Percentiles rank a stretch among this genome's conserved stretches.
These are phyloP conservation scores for Penicillium sclerotigenum DNA, from an alignment of 2,329 filamentous ascomycete species.

Conservation along the genomic window DNA sequence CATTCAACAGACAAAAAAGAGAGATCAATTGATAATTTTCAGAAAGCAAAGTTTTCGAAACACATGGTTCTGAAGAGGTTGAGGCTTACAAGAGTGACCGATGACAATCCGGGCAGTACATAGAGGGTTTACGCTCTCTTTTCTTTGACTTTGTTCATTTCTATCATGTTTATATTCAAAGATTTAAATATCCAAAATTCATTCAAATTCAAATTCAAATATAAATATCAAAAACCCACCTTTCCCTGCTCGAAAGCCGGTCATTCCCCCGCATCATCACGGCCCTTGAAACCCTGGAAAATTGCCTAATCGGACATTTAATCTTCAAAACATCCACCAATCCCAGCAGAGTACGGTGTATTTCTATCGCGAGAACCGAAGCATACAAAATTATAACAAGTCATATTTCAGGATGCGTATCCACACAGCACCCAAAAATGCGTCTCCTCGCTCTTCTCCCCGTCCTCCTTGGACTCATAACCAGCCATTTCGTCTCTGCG, in stretches of 20 bases:
- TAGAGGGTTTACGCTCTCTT: too few species aligned
- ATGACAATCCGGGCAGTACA: too few species aligned
- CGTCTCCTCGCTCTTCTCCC: conserved; percentile 18
- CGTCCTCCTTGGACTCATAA: conserved; percentile 12
- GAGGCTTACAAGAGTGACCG: too few species aligned
- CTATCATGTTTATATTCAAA: too few species aligned
- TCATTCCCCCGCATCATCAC: conserved; percentile 10
- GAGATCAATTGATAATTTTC: too few species aligned
- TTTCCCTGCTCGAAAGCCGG: neutral
- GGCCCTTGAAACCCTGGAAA: conserved; percentile 8
- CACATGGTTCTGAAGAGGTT: too few species aligned
- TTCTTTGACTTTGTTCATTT: too few species aligned
- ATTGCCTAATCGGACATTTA: conserved; percentile 18
- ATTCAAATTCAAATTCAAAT: neutral
- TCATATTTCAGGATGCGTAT: neutral
- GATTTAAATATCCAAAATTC: too few species aligned
- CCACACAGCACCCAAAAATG: conserved; percentile 9
- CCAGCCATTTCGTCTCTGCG: conserved; percentile 12
- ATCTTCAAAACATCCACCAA: conserved; percentile 29
- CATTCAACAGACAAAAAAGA: too few species aligned
- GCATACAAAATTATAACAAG: neutral
- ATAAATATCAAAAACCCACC: too few species aligned
- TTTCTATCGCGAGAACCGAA: conserved; percentile 25
- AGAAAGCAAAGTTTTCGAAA: too few species aligned
- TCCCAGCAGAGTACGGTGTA: conserved; percentile 20